Evolutionary conservation across 2,329 filamentous ascomycete genomes (phyloP).

Genomic region (Sarocladiaceae sp.): DNA sequence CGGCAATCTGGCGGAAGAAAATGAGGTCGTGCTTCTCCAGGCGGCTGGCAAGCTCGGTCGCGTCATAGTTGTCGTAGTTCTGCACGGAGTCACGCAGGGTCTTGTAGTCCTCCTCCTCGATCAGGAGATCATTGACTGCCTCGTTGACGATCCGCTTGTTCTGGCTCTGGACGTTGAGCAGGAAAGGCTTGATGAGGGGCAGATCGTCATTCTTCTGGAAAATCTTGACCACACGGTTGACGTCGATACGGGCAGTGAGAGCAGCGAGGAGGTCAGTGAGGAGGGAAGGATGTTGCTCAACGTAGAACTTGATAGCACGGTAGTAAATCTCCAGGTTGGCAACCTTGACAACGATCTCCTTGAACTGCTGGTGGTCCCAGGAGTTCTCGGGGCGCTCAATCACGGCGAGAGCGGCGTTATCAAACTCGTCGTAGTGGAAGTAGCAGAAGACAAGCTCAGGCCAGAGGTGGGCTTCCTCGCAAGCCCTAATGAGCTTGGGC

Average conservation of each 20-base stretch:
- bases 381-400: constrained; percentile 97
- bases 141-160: constrained; percentile 99
- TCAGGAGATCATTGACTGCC: constrained; percentile 94
- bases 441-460: constrained; percentile 97
- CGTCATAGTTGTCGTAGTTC: constrained; percentile 99
- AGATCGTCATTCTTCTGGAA: constrained; percentile 98
- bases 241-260: constrained; percentile 89
- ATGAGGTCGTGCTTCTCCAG: constrained; percentile 97
- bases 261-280: constrained; percentile 93
- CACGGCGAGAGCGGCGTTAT: constrained; percentile 94
- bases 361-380: constrained; percentile 99
- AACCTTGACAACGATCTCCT: constrained; percentile 97
- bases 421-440: constrained; percentile 96
- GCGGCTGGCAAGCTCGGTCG: constrained; percentile 84
- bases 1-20: constrained; percentile 98
- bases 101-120: constrained; percentile 99
- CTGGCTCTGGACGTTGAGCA: constrained; percentile 91
- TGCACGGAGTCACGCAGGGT: constrained; percentile 95
- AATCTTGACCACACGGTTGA: constrained; percentile 98
- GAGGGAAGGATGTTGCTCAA: constrained; percentile 93
- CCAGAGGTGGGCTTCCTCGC: constrained; percentile 94
- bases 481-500: constrained; percentile 90
- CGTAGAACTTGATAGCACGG: constrained; percentile 92
- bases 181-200: constrained; percentile 96
- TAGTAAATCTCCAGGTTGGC: constrained; percentile 99